A percentile compares a stretch with the other conserved stretches of the same genome.
phyloP scores from a whole-genome alignment of 2,329 filamentous ascomycete genomes.

The Xylariaceae sp. region DNA sequence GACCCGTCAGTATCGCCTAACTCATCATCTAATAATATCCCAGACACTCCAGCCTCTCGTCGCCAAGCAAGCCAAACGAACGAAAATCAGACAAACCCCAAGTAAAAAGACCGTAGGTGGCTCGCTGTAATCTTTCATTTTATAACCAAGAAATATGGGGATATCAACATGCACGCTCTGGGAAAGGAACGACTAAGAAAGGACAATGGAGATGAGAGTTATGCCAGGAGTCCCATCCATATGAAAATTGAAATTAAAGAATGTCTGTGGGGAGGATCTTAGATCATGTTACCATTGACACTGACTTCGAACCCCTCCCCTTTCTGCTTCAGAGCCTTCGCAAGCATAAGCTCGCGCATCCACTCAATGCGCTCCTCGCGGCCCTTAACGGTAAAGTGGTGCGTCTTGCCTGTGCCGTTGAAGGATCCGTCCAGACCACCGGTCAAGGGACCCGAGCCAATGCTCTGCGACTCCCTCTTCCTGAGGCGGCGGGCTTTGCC shows the following conservation, averaged over 20 bases:
- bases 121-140: background rate
- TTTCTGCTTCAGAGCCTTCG: constrained; percentile 82
- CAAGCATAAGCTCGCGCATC: constrained; percentile 92
- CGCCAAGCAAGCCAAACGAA: background rate
- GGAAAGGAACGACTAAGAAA: background rate
- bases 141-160: background rate
- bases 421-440: constrained; percentile 32
- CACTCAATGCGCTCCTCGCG: constrained; percentile 93
- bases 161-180: background rate
- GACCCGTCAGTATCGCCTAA: background rate
- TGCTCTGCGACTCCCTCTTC: constrained; percentile 47
- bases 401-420: constrained; percentile 72
- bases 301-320: constrained; percentile 77
- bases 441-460: constrained; percentile 30
- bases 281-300: constrained; percentile 76
- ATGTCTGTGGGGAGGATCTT: constrained; percentile 8
- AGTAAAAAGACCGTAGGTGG: background rate
- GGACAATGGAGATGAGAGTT: background rate
- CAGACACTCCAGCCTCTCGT: background rate
- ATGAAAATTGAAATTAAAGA: constrained; percentile 1
- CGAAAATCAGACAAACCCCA: background rate
- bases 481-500: constrained; percentile 41
- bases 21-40: background rate
- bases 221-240: background rate
- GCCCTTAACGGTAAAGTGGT: constrained; percentile 87